Base-by-base conservation (phyloP, 2,329 filamentous ascomycete genomes). In the Davidsoniella australis region DNA sequence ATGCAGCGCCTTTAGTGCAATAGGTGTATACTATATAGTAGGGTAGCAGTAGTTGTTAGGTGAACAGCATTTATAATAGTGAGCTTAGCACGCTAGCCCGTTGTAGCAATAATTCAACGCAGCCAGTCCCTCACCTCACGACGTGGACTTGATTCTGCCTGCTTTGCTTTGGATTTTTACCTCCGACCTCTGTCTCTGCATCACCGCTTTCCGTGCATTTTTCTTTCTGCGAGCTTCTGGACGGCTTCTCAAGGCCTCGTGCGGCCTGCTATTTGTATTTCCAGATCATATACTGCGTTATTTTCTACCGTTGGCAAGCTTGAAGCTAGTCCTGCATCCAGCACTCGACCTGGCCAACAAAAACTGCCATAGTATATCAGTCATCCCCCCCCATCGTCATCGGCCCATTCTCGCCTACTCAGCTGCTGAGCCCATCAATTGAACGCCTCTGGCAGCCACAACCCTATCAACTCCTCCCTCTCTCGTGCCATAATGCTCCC, bases 401-500 rank as follows among this genome's bases (percentile, higher is more conserved):
- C 37, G 10, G 9, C 44, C 18, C 44, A 2, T n/a, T 9, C 36
- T 7, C 29, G 29, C 12, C 41, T 40, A 20, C 5, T 14, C 24
- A 14, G 7, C 14, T 33, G 14, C 47, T 16, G 41, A 38, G 17
- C 10, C 20, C 17, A 29, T 24, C 44, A 33, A 33, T 33, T 33
- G 29, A 12, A 38, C n/a, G 18, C 17, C 44, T 36, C 20, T 12
- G 39, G n/a, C n/a, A 41, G n/a, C n/a, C 24, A 37, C 18, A 29
- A 14, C 23, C 10, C 8, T 14, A 20, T n/a, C 44, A 12, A 6
- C 12, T 9, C 9, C 16, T 12, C 14, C 44, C 6, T 41, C 46
- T n/a, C 38, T 23, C 14, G 39, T 29, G 29, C 20, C 41, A 36
- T 20, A 20, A 53, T 53, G 51, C 51, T 53, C 45, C 51, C 51